These are phyloP conservation scores for Penicillium sp. DNA, from an alignment of 2,329 filamentous ascomycete species.

Conservation along the genomic window DNA sequence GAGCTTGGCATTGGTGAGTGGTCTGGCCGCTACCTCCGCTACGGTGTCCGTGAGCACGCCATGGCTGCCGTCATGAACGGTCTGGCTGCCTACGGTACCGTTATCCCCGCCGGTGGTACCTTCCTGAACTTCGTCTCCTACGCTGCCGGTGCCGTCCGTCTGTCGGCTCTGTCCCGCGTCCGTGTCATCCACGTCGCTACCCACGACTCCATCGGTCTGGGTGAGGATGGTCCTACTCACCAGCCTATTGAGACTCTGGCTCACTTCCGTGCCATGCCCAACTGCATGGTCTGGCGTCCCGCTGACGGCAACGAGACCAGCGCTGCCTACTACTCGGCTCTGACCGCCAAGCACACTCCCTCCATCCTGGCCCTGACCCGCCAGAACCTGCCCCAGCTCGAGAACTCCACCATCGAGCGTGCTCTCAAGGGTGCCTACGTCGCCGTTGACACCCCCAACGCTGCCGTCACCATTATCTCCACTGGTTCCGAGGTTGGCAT, in stretches of 20 bases:
- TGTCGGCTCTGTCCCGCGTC: slow-evolving; percentile 87
- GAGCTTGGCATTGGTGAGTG: slow-evolving; percentile 83
- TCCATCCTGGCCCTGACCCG: slow-evolving; percentile 92
- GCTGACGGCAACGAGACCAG: slow-evolving; percentile 98
- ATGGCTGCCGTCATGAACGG: slow-evolving; percentile 63
- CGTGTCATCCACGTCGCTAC: slow-evolving; percentile 95
- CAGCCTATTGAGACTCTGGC: slow-evolving; percentile 98
- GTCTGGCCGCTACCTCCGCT: slow-evolving; percentile 75
- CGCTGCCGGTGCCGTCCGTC: slow-evolving; percentile 89
- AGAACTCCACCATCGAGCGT: slow-evolving; percentile 86
- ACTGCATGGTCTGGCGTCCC: slow-evolving; percentile 99
- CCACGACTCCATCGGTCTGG: slow-evolving; percentile 98
- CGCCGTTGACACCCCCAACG: slow-evolving; percentile 77
- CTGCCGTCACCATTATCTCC: slow-evolving; percentile 84
- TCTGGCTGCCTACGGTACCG: slow-evolving; percentile 88
- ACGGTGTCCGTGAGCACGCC: slow-evolving; percentile 54
- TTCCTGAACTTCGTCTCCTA: slow-evolving; percentile 99
- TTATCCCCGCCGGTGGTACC: slow-evolving; percentile 91
- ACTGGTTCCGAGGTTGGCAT: slow-evolving; percentile 96
- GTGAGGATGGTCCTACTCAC: slow-evolving; percentile 97
- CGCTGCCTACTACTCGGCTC: slow-evolving; percentile 92
- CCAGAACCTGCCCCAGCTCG: slow-evolving; percentile 97
- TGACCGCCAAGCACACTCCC: slow-evolving; percentile 86
- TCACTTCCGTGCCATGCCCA: slow-evolving; percentile 97
- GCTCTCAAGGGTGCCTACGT: slow-evolving; percentile 96